These are phyloP conservation scores for Penicillium psychrosexuale DNA, from an alignment of 2,329 filamentous ascomycete genomes.

Conservation along the genomic window DNA sequence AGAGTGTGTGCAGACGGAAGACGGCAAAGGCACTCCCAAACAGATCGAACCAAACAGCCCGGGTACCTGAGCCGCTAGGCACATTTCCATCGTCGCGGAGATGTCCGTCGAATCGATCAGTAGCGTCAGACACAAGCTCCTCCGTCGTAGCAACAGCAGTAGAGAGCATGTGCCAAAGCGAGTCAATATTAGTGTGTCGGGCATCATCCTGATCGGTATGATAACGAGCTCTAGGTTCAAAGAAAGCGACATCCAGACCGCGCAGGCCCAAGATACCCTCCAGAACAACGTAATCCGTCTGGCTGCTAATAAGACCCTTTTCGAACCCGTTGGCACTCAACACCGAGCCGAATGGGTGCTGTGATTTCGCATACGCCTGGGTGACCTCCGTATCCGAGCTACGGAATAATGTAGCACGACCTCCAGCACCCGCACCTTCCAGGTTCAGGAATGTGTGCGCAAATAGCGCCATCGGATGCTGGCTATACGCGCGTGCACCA, in stretches of 20 bases:
- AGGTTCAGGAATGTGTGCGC: conserved; percentile 89
- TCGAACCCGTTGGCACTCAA: conserved; percentile 82
- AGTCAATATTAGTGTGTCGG: conserved; percentile 63
- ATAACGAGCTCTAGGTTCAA: conserved; percentile 78
- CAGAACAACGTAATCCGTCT: conserved; percentile 88
- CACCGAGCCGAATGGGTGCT: conserved; percentile 79
- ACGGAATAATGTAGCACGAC: conserved; percentile 81
- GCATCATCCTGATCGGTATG: conserved; percentile 88
- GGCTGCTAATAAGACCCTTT: conserved; percentile 71
- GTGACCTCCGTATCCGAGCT: conserved; percentile 85
- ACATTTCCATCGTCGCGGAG: conserved; percentile 59
- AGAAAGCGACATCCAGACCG: conserved; percentile 89
- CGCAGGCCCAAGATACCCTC: conserved; percentile 73
- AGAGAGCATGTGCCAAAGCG: conserved; percentile 94
- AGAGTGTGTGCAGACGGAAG: conserved; percentile 76
- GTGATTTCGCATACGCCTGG: conserved; percentile 66
- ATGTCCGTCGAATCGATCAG: conserved; percentile 62
- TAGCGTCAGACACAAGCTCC: conserved; percentile 66
- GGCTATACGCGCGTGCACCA: conserved; percentile 78
- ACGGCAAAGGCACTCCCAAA: conserved; percentile 77
- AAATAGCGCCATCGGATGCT: conserved; percentile 75
- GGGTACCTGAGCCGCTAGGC: conserved; percentile 62
- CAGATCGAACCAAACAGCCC: conserved; percentile 90
- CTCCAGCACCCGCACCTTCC: conserved; percentile 90
- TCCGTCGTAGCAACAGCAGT: conserved; percentile 72